Evolutionary conservation across 2,329 filamentous ascomycete genomes (phyloP).

Genomic region (Monosporascus ibericus): DNA sequence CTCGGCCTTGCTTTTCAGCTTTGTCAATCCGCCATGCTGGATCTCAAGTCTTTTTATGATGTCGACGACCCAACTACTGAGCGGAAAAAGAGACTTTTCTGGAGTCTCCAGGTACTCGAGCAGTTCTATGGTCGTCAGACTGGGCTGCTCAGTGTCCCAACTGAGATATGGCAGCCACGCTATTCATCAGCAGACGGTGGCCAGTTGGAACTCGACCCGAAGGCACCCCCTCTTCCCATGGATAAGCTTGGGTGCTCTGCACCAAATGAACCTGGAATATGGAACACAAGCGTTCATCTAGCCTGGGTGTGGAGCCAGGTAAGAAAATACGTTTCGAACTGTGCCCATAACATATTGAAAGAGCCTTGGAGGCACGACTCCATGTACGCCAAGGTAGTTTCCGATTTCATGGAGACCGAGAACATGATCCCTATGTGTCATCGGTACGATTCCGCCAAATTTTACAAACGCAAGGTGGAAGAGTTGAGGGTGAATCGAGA

Average conservation of each 20-base stretch:
- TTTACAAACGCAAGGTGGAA: constrained; percentile 41
- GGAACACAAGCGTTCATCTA: constrained; percentile 42
- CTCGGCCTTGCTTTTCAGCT: constrained; percentile 44
- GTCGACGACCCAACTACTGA: constrained; percentile 30
- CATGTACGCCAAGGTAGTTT: constrained; percentile 42
- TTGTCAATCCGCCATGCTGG: constrained; percentile 43
- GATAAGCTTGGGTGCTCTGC: constrained; percentile 37
- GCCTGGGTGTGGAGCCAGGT: constrained; percentile 46
- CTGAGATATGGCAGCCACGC: constrained; percentile 34
- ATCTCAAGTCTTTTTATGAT: constrained; percentile 34
- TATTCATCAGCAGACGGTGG: constrained; percentile 18
- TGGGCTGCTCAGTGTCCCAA: constrained; percentile 34
- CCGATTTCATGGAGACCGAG: constrained; percentile 46
- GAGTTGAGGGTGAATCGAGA: constrained; percentile 38
- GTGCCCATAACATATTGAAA: constrained; percentile 38
- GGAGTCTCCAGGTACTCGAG: constrained; percentile 45
- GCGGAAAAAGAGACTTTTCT: constrained; percentile 43
- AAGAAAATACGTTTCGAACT: constrained; percentile 40
- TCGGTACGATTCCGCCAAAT: constrained; percentile 46
- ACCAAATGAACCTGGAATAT: constrained; percentile 39
- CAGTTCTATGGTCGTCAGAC: constrained; percentile 43
- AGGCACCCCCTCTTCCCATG: constrained; percentile 35
- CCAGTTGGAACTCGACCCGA: constrained; percentile 22
- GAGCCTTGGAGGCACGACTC: constrained; percentile 48
- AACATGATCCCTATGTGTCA: constrained; percentile 43